phyloP scores from a whole-genome alignment of 345 rosid species.

The Citrus cavaleriei region DNA sequence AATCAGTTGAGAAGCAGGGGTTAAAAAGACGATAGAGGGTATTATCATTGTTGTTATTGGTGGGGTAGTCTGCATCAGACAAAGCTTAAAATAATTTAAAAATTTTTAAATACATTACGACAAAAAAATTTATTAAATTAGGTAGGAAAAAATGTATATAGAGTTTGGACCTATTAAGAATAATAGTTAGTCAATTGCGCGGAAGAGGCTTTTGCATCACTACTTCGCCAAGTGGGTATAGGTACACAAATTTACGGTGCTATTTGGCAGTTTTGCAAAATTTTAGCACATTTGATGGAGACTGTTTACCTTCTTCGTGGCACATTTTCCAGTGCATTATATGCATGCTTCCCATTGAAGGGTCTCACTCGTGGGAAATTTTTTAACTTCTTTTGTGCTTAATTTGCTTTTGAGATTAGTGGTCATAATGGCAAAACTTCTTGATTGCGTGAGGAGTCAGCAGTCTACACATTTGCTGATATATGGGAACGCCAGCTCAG shows the following conservation, averaged over 20 bases:
- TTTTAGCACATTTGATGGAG: neutral
- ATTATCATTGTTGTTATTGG: no score
- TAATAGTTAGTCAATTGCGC: neutral
- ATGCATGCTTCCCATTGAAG: neutral
- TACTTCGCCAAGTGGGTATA: neutral
- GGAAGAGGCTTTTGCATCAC: neutral
- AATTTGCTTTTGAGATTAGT: neutral
- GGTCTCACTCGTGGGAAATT: neutral
- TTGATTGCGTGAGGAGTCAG: neutral
- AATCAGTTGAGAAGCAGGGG: no score
- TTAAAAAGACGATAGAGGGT: no score
- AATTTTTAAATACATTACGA: no score
- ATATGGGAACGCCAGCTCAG: neutral
- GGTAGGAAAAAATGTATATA: no score
- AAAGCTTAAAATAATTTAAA: no score
- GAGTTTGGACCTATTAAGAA: neutral
- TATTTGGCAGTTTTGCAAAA: neutral
- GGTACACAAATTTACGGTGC: neutral
- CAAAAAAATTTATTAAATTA: no score
- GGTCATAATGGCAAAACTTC: neutral
- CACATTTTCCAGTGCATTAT: neutral
- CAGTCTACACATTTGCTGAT: neutral
- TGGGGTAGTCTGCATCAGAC: no score
- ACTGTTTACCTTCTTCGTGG: neutral
- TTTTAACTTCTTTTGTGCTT: neutral